These are phyloP conservation scores for Metschnikowia reukaufii DNA, from an alignment of 805 yeast species.

Conservation along the genomic window DNA sequence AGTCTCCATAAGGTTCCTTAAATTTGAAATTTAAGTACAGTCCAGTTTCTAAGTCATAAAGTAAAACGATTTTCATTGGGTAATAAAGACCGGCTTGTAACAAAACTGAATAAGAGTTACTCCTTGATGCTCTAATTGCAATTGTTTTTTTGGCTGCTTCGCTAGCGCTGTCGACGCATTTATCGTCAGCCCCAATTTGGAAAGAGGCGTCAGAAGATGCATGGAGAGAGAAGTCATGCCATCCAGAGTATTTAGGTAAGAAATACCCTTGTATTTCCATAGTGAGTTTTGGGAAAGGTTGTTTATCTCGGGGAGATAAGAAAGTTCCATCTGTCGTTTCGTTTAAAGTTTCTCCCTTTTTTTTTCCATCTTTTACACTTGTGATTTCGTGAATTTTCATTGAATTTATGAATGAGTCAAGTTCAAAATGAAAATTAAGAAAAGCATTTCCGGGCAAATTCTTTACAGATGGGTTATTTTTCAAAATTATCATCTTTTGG, in stretches of 20 bases:
- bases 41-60: not conserved
- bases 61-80: conserved; percentile 4
- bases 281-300: not conserved
- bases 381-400: not conserved
- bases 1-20: conserved; percentile 6
- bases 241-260: conserved; percentile 3
- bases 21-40: conserved; percentile 1
- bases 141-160: not conserved
- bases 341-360: not conserved
- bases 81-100: conserved; percentile 6
- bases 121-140: not conserved
- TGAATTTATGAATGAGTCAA: not conserved
- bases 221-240: conserved; percentile 1
- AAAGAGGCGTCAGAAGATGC: conserved; percentile 4
- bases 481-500: no score
- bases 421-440: no score
- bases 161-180: not conserved
- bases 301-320: not conserved
- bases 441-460: no score
- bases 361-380: no score
- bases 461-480: no score
- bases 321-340: not conserved
- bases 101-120: not conserved
- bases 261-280: conserved; percentile 4
- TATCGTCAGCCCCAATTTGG: conserved; percentile 1